Evolutionary conservation across 495 filamentous ascomycete genomes (phyloP).

Genomic region (Pyronema domesticum): DNA sequence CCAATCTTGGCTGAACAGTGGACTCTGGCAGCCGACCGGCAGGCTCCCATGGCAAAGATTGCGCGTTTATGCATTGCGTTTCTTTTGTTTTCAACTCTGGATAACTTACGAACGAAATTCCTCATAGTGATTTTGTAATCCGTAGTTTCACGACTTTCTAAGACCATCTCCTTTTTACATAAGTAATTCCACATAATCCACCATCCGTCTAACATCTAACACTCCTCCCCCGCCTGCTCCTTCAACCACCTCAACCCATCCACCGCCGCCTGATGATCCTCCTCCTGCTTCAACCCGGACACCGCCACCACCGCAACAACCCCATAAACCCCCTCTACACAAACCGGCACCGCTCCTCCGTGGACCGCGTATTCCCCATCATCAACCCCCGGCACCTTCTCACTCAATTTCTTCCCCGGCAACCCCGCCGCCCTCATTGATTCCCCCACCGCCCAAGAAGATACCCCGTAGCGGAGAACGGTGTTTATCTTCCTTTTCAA

Average conservation of each 20-base stretch:
- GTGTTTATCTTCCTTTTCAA: constrained; percentile 46
- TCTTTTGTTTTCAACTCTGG: no score
- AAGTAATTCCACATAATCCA: no score
- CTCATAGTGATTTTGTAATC: no score
- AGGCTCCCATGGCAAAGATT: no score
- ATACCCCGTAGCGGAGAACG: constrained; percentile 50
- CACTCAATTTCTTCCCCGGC: constrained; percentile 8
- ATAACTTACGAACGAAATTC: no score
- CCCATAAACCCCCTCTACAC: constrained; percentile 51
- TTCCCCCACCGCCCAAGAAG: constrained; percentile 45
- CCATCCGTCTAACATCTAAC: no score
- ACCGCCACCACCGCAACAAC: constrained; percentile 57
- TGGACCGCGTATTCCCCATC: constrained; percentile 53
- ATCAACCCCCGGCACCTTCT: not conserved
- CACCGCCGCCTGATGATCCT: constrained; percentile 59
- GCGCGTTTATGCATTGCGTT: no score
- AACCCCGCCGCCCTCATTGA: constrained; percentile 38
- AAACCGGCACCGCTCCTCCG: constrained; percentile 54
- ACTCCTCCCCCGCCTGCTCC: not conserved
- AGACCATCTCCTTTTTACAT: no score
- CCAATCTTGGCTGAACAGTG: no score
- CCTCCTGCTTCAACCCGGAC: constrained; percentile 55
- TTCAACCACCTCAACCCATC: constrained; percentile 33
- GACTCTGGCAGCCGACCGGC: no score
- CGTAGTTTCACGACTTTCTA: no score